A percentile compares a stretch with the other conserved stretches of the same genome.
phyloP scores from a whole-genome alignment of 495 filamentous ascomycete genomes.

The Rostrohypoxylon terebratum region DNA sequence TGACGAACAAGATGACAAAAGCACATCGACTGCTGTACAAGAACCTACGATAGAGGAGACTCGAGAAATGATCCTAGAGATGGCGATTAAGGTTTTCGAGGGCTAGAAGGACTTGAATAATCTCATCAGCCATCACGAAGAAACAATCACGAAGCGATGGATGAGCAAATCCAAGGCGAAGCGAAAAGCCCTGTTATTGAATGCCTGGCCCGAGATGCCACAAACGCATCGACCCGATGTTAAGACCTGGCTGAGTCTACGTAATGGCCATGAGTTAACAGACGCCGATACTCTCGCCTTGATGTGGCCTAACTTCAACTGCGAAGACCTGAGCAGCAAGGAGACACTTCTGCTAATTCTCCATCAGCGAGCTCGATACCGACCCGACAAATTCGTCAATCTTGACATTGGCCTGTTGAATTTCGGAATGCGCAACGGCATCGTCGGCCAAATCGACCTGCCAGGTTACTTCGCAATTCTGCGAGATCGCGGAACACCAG shows the following conservation, averaged over 20 bases:
- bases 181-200: conserved; percentile 25
- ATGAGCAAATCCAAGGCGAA: conserved; percentile 18
- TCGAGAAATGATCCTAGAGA: background rate
- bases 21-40: background rate
- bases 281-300: background rate
- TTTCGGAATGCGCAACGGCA: conserved; percentile 47
- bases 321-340: conserved; percentile 58
- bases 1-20: background rate
- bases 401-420: conserved; percentile 44
- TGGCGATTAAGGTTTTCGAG: conserved; percentile 11
- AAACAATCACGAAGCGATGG: conserved; percentile 33
- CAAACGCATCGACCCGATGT: conserved; percentile 32
- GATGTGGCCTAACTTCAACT: conserved; percentile 61
- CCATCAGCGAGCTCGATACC: conserved; percentile 53
- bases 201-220: conserved; percentile 23
- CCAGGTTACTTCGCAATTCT: conserved; percentile 59
- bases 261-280: conserved; percentile 22
- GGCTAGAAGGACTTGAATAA: conserved; percentile 16
- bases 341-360: conserved; percentile 58
- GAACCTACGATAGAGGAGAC: background rate
- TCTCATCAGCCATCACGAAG: conserved; percentile 7
- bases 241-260: conserved; percentile 31
- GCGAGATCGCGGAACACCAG: conserved; percentile 44
- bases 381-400: conserved; percentile 55
- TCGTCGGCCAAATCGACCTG: conserved; percentile 50